Conservation (phyloP, 2,329 filamentous ascomycete species). For the Clarireedia hainanense region DNA sequence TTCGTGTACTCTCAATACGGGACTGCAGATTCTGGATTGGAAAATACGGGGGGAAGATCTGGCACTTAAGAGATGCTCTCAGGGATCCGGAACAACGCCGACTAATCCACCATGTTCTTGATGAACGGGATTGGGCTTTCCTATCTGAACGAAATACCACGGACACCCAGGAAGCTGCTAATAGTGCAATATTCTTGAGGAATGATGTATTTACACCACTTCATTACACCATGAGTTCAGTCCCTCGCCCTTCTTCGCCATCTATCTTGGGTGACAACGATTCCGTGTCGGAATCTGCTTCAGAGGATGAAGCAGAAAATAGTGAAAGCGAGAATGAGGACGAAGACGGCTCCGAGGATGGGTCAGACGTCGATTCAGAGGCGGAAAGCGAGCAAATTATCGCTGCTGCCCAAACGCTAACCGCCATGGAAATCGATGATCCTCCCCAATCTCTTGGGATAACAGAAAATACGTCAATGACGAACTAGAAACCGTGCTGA, state of each 20-base stretch:
- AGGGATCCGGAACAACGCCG: slow-evolving; percentile 6
- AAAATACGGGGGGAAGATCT: slow-evolving; percentile 1
- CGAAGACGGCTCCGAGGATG: slow-evolving; percentile 1
- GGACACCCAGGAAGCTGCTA: slow-evolving; percentile 10
- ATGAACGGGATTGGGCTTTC: slow-evolving; percentile 8
- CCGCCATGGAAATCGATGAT: not conserved
- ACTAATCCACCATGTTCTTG: slow-evolving; percentile 1
- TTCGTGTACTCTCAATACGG: slow-evolving; percentile 5
- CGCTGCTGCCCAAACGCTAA: not conserved
- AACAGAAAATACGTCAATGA: not conserved
- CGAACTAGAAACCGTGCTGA: not conserved
- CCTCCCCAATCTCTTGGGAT: not conserved
- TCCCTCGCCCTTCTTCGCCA: not conserved
- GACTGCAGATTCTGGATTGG: slow-evolving; percentile 10
- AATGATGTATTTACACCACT: slow-evolving; percentile 6
- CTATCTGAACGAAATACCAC: slow-evolving; percentile 6
- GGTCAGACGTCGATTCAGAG: not conserved
- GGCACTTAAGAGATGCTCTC: slow-evolving; percentile 8
- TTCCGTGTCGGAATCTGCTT: not conserved
- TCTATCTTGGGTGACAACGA: not conserved
- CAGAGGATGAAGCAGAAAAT: slow-evolving; percentile 5
- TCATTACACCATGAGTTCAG: not conserved
- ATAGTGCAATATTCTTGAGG: slow-evolving; percentile 7
- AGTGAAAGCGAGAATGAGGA: slow-evolving; percentile 1
- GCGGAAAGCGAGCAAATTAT: not conserved